A percentile compares a stretch with the other conserved stretches of the same genome.
Conservation (phyloP, 306 rosid genomes). For the Prinsepia uniflora region DNA sequence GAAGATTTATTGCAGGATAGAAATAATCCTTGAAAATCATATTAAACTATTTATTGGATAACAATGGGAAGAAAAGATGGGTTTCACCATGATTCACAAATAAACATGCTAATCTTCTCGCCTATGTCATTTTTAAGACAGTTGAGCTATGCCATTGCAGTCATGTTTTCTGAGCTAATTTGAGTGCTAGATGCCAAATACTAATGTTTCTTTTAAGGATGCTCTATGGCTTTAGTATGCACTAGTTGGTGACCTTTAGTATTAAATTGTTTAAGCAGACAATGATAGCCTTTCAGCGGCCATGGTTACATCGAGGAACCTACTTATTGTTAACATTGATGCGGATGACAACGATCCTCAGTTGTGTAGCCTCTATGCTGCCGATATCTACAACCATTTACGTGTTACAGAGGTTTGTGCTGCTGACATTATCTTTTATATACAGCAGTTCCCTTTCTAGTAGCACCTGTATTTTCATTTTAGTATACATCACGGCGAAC, state of each 20-base stretch:
- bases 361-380: conserved; percentile 63
- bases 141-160: conserved; percentile 1
- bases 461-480: not conserved
- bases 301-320: conserved; percentile 29
- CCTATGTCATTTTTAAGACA: not conserved
- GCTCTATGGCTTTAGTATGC: not conserved
- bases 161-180: conserved; percentile 1
- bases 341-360: conserved; percentile 60
- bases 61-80: not conserved
- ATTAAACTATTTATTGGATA: not conserved
- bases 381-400: conserved; percentile 61
- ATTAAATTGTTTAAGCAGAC: conserved; percentile 32
- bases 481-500: not conserved
- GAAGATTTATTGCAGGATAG: not conserved
- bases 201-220: conserved; percentile 3
- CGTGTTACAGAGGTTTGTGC: conserved; percentile 74
- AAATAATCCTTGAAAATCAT: not conserved
- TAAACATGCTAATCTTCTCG: not conserved
- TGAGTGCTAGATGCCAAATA: conserved; percentile 3
- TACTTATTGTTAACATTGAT: conserved; percentile 54
- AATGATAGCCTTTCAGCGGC: conserved; percentile 32
- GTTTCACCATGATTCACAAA: not conserved
- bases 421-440: conserved; percentile 10
- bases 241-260: not conserved
- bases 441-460: conserved; percentile 5